Evolutionary conservation across 331 rosid species (phyloP).

Genomic region (Pyrus hybrid): DNA sequence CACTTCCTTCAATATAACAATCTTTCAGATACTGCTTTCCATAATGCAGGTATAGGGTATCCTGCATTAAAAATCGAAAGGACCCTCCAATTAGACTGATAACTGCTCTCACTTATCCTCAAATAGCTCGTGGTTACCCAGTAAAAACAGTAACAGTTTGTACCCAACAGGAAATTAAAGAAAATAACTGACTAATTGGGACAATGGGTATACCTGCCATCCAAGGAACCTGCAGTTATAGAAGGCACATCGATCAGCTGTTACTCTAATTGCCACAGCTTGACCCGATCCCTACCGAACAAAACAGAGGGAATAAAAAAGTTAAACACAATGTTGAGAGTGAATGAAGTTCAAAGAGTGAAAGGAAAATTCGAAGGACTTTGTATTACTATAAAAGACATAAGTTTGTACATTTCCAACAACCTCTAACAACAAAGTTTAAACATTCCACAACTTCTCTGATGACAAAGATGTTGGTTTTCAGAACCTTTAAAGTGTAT

Average conservation of each 20-base stretch:
- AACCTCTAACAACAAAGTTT: background rate
- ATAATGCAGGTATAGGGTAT: slow-evolving; percentile 70
- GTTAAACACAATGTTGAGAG: background rate
- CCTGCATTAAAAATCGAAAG: slow-evolving; percentile 38
- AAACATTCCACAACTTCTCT: background rate
- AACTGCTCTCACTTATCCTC: background rate
- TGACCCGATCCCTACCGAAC: slow-evolving; percentile 78
- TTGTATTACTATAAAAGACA: background rate
- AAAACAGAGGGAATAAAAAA: background rate
- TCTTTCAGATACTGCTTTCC: slow-evolving; percentile 79
- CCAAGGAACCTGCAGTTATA: slow-evolving; percentile 93
- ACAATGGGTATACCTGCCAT: slow-evolving; percentile 63
- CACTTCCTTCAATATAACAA: slow-evolving; percentile 95
- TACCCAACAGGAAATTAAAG: background rate
- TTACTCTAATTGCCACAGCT: slow-evolving; percentile 93
- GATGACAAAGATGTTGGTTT: background rate
- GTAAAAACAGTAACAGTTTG: background rate
- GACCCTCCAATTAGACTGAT: background rate
- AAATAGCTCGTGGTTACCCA: background rate
- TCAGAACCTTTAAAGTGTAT: too few relatives aligned
- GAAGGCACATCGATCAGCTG: slow-evolving; percentile 91
- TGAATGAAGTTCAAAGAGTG: background rate
- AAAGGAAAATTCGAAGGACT: background rate
- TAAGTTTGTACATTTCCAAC: background rate
- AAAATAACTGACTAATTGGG: background rate